Conservation (phyloP, 2,329 filamentous ascomycete genomes). For the Pleoardoris graminearum region DNA sequence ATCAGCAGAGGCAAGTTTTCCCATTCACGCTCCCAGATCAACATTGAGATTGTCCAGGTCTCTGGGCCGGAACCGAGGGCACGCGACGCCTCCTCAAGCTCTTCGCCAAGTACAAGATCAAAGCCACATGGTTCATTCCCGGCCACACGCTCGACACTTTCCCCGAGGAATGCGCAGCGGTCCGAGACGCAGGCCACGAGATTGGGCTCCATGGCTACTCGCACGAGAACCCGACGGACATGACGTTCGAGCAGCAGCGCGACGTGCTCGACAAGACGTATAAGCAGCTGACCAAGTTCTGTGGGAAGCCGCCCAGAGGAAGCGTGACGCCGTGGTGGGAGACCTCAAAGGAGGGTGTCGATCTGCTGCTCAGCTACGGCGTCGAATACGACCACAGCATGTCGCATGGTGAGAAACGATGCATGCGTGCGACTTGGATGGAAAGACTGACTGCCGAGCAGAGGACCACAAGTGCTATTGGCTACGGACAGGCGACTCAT, state of each 20-base stretch:
- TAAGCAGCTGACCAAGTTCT: slow-evolving; percentile 70
- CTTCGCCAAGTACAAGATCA: slow-evolving; percentile 73
- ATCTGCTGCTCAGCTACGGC: slow-evolving; percentile 67
- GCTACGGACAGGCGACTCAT: slow-evolving; percentile 64
- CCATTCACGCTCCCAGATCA: background rate
- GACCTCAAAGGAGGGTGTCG: slow-evolving; percentile 67
- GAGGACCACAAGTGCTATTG: slow-evolving; percentile 68
- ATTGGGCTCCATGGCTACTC: slow-evolving; percentile 71
- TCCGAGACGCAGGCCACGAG: slow-evolving; percentile 67
- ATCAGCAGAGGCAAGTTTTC: slow-evolving; percentile 64
- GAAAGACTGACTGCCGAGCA: background rate
- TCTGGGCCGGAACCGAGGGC: slow-evolving; percentile 70
- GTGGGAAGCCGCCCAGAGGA: slow-evolving; percentile 70
- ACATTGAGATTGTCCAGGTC: slow-evolving; percentile 44
- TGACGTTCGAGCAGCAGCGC: slow-evolving; percentile 74
- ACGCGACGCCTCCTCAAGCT: slow-evolving; percentile 68
- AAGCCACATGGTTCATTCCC: slow-evolving; percentile 65
- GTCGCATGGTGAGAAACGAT: slow-evolving; percentile 51
- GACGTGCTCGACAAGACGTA: slow-evolving; percentile 77
- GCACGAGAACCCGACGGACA: slow-evolving; percentile 72
- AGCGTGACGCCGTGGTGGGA: slow-evolving; percentile 80
- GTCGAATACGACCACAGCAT: slow-evolving; percentile 72
- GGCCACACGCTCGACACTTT: slow-evolving; percentile 66
- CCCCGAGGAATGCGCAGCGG: slow-evolving; percentile 63
- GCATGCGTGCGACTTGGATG: background rate